These are phyloP conservation scores for Cucumis melo DNA, from an alignment of 306 rosid genomes.

Conservation along the genomic window DNA sequence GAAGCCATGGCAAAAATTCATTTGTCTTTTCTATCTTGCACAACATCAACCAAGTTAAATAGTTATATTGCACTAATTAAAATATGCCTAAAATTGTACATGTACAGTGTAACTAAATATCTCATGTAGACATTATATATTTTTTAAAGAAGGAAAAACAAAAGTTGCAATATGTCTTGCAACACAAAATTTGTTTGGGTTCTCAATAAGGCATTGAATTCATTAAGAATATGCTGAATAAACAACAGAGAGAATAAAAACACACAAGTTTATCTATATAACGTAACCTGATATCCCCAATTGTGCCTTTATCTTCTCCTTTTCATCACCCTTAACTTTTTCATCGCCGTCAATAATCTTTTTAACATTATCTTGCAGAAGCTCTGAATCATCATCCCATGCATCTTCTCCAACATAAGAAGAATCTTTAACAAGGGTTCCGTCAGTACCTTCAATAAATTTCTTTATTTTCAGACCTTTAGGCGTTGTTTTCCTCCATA, in stretches of 20 bases:
- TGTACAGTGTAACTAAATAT: neutral
- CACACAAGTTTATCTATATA: neutral
- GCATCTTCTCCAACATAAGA: conserved; percentile 94
- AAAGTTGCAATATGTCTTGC: neutral
- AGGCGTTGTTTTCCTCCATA: conserved; percentile 81
- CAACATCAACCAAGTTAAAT: neutral
- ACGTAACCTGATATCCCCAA: conserved; percentile 62
- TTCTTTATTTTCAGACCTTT: conserved; percentile 85
- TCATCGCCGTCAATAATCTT: conserved; percentile 45
- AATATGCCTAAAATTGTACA: neutral
- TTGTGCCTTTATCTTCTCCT: conserved; percentile 45
- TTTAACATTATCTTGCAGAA: conserved; percentile 38
- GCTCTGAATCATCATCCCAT: conserved; percentile 66
- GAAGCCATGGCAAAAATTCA: neutral
- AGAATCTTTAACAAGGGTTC: conserved; percentile 69
- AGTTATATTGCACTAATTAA: neutral
- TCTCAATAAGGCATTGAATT: neutral
- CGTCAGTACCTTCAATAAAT: conserved; percentile 70
- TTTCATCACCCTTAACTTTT: conserved; percentile 42
- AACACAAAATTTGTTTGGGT: neutral
- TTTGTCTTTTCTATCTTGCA: neutral
- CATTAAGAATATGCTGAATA: neutral
- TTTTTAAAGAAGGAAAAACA: neutral
- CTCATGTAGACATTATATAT: neutral
- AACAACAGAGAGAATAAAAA: neutral